These are phyloP conservation scores for Diaporthe australafricana DNA, from an alignment of 2,329 filamentous ascomycete genomes.

Conservation along the genomic window DNA sequence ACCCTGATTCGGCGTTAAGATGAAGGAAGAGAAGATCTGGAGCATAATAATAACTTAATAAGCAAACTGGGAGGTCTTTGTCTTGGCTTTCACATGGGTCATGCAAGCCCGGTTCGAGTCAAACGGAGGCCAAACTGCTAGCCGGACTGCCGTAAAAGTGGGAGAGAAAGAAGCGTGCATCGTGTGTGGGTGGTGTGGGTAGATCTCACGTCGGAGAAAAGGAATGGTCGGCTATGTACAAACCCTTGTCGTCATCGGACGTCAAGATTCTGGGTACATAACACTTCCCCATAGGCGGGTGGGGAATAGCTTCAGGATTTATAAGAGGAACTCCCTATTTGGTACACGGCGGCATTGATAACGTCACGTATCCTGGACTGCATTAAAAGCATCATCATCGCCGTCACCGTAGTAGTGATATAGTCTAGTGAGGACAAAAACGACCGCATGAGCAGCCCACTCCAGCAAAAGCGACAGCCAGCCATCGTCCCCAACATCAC, in stretches of 20 bases:
- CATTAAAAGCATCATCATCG: background rate
- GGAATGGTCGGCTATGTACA: conserved; percentile 11
- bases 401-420: background rate
- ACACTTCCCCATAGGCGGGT: conserved; percentile 9
- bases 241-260: conserved; percentile 24
- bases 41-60: too few species aligned
- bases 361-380: background rate
- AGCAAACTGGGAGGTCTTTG: background rate
- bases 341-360: background rate
- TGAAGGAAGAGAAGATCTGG: background rate
- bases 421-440: background rate
- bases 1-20: background rate
- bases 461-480: background rate
- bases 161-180: background rate
- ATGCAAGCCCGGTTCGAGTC: background rate
- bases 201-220: conserved; percentile 11
- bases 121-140: background rate
- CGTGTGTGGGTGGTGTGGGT: background rate
- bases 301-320: conserved; percentile 26
- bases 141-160: background rate
- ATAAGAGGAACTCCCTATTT: conserved; percentile 2
- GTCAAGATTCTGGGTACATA: conserved; percentile 16
- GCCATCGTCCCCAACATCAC: background rate
- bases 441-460: conserved; percentile 3
- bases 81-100: conserved; percentile 12